Evolutionary conservation across 2,329 filamentous ascomycete species (phyloP).

Genomic region (Lasiodiplodia sp.): DNA sequence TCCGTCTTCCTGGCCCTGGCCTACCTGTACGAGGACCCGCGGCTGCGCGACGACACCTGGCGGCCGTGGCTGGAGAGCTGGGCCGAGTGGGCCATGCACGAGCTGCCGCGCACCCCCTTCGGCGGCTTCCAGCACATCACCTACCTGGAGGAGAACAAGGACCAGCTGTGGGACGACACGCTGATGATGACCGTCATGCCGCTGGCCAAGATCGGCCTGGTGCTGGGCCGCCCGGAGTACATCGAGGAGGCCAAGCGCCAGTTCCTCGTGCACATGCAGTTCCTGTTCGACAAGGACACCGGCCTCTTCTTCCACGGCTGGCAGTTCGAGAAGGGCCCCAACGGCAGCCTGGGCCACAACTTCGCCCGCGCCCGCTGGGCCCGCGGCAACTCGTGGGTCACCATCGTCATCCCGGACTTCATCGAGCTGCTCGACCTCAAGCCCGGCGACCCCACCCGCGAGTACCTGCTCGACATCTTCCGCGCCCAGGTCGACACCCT

Average conservation of each 20-base stretch:
- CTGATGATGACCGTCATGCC: constrained; percentile 89
- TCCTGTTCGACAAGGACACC: constrained; percentile 74
- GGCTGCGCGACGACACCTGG: constrained; percentile 70
- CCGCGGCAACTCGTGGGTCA: constrained; percentile 76
- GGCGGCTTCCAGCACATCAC: constrained; percentile 80
- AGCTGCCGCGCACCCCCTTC: constrained; percentile 73
- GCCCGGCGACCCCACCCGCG: constrained; percentile 65
- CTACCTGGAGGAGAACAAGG: constrained; percentile 72
- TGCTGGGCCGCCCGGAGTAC: constrained; percentile 74
- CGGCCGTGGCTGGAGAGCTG: constrained; percentile 80
- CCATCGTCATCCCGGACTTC: constrained; percentile 84
- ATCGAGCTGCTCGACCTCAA: constrained; percentile 73
- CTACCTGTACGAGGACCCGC: constrained; percentile 73
- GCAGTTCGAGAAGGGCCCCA: constrained; percentile 66
- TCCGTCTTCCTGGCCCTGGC: constrained; percentile 78
- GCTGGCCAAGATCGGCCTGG: constrained; percentile 77
- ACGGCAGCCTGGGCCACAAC: constrained; percentile 62
- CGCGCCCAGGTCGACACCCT: constrained; percentile 74
- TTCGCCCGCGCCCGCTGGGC: constrained; percentile 65
- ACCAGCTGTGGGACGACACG: constrained; percentile 85
- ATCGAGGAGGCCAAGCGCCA: constrained; percentile 79
- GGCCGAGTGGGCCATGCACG: constrained; percentile 84
- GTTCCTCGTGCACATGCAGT: constrained; percentile 79
- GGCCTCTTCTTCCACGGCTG: constrained; percentile 85
- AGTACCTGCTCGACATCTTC: constrained; percentile 68